A percentile compares a stretch with the other conserved stretches of the same genome.
These are phyloP conservation scores for Geotrichum histeridarum DNA, from an alignment of 1,139 yeast species.

Conservation along the genomic window DNA sequence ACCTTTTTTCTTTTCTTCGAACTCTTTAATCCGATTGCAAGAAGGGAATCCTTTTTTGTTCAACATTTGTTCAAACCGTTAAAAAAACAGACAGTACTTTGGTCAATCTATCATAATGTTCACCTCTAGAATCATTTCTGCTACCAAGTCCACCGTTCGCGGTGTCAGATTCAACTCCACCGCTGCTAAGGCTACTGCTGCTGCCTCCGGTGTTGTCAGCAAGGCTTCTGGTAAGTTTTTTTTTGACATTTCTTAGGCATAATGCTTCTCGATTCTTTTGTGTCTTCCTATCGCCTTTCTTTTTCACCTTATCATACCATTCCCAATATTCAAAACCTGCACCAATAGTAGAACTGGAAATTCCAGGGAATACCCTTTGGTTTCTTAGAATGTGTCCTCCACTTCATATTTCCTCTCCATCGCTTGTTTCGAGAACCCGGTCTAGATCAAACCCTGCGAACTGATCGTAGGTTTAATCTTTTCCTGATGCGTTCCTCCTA, in stretches of 20 bases:
- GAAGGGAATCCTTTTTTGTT: too few relatives aligned
- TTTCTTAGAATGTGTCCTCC: neutral
- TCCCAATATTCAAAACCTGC: neutral
- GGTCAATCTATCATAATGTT: constrained; percentile 13
- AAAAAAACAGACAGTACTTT: too few relatives aligned
- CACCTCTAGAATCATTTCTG: constrained; percentile 17
- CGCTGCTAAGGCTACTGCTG: constrained; percentile 23
- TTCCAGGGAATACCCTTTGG: too few relatives aligned
- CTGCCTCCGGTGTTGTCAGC: constrained; percentile 48
- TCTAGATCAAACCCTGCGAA: neutral
- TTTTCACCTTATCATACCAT: neutral
- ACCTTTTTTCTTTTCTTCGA: neutral
- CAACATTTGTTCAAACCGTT: too few relatives aligned
- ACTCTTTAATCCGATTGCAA: neutral
- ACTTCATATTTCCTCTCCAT: neutral
- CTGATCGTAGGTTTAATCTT: too few relatives aligned
- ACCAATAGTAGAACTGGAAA: neutral
- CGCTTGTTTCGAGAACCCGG: neutral
- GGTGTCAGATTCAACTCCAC: constrained; percentile 21
- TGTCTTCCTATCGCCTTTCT: neutral
- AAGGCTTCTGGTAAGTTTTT: constrained; percentile 43
- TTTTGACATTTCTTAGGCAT: neutral
- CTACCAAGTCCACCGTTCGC: constrained; percentile 13
- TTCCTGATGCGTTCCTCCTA: neutral
- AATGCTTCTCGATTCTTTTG: neutral